Evolutionary conservation across 164 flowering plant species (phyloP).

Genomic region (Buxus sempervirens): DNA sequence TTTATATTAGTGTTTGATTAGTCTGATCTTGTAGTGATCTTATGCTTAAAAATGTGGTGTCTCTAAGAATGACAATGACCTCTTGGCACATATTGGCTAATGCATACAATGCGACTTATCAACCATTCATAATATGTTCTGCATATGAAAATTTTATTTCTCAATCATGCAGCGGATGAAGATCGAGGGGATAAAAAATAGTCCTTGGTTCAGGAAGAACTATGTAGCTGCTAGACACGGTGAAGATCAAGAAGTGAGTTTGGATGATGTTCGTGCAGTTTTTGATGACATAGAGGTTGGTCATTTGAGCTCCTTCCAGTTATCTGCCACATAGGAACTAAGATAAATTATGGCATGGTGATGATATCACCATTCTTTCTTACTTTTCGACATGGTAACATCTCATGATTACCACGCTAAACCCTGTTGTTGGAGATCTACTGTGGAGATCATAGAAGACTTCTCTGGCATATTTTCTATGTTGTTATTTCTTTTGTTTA

Average conservation of each 20-base stretch:
- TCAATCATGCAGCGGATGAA: conserved; percentile 62
- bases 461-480: conserved; percentile 2
- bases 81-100: neutral
- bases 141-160: neutral
- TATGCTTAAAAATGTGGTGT: neutral
- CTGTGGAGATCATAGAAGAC: neutral
- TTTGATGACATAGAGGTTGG: conserved; percentile 93
- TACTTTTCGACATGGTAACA: neutral
- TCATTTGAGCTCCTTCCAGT: neutral
- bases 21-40: neutral
- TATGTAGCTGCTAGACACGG: conserved; percentile 50
- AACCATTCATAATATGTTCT: neutral
- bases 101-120: neutral
- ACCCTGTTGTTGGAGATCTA: neutral
- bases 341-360: neutral
- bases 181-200: conserved; percentile 63
- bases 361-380: neutral
- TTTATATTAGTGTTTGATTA: neutral
- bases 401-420: neutral
- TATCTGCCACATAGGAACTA: neutral
- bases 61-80: neutral
- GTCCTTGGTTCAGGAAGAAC: conserved; percentile 73
- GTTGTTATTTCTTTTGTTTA: neutral
- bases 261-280: conserved; percentile 90
- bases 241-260: conserved; percentile 74